Percentiles rank a stretch among this genome's conserved stretches.
These are phyloP conservation scores for Pythium apleroticum DNA, from an alignment of 352 stramenopile species.

Conservation along the genomic window DNA sequence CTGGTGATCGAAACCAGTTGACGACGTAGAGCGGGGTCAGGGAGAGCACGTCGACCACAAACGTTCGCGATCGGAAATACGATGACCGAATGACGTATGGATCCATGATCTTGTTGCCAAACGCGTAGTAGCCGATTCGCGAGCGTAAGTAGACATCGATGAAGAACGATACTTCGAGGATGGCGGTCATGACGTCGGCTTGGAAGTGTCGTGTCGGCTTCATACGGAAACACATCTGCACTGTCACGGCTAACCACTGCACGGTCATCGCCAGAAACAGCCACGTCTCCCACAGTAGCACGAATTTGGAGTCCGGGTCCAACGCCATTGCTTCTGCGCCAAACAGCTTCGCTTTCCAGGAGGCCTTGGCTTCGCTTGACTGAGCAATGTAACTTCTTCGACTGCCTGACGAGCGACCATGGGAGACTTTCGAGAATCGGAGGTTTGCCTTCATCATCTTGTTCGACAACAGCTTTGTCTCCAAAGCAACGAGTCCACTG, in stretches of 20 bases:
- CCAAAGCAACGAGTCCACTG: slow-evolving; percentile 24
- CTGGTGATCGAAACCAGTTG: slow-evolving; percentile 31
- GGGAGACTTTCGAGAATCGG: not conserved
- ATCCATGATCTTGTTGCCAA: slow-evolving; percentile 60
- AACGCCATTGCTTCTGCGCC: slow-evolving; percentile 16
- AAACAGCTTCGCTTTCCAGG: slow-evolving; percentile 1
- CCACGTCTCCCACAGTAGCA: slow-evolving; percentile 43
- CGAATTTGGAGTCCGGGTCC: slow-evolving; percentile 38
- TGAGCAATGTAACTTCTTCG: slow-evolving; percentile 1
- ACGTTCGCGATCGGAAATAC: slow-evolving; percentile 41
- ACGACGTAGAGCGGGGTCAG: slow-evolving; percentile 39
- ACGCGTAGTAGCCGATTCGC: slow-evolving; percentile 45
- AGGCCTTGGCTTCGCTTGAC: not conserved
- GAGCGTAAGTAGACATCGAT: slow-evolving; percentile 45
- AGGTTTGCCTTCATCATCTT: slow-evolving; percentile 36
- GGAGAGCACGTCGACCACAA: slow-evolving; percentile 42
- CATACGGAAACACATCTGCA: slow-evolving; percentile 45
- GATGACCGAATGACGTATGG: slow-evolving; percentile 27
- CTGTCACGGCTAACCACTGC: slow-evolving; percentile 43
- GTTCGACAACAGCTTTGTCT: slow-evolving; percentile 30
- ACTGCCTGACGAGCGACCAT: not conserved
- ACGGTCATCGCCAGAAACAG: slow-evolving; percentile 46
- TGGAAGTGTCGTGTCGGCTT: slow-evolving; percentile 23
- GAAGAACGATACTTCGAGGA: slow-evolving; percentile 45
- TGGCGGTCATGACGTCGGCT: slow-evolving; percentile 30